Conservation (phyloP, 148 eudicot species). For the Rhododendron vialii region DNA sequence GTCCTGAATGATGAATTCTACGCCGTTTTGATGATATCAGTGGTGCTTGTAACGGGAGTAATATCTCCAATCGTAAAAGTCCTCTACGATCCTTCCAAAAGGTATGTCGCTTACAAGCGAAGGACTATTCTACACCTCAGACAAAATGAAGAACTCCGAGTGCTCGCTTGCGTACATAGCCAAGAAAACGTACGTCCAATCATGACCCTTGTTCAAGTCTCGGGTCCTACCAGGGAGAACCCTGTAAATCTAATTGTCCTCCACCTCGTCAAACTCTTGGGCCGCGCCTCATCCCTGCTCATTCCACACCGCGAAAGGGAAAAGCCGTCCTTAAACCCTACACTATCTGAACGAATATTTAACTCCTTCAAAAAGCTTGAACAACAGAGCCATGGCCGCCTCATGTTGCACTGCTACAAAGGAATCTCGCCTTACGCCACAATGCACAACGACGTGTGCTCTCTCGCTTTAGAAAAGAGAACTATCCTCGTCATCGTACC, state of each 20-base stretch:
- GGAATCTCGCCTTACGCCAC: conserved; percentile 53
- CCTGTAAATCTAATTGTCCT: conserved; percentile 36
- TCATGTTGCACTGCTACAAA: conserved; percentile 34
- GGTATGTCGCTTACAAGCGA: conserved; percentile 34
- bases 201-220: conserved; percentile 40
- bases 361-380: conserved; percentile 44
- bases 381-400: conserved; percentile 24
- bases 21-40: conserved; percentile 37
- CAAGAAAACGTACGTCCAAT: conserved; percentile 35
- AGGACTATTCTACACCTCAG: conserved; percentile 34
- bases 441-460: conserved; percentile 68
- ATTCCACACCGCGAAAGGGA: conserved; percentile 38
- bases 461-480: conserved; percentile 52
- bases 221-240: conserved; percentile 31
- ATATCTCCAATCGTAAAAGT: conserved; percentile 26
- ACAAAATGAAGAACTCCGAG: conserved; percentile 47
- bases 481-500: conserved; percentile 46
- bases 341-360: conserved; percentile 45
- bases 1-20: conserved; percentile 39
- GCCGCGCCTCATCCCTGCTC: conserved; percentile 48
- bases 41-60: conserved; percentile 32
- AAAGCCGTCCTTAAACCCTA: conserved; percentile 24
- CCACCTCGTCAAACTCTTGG: conserved; percentile 54
- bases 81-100: conserved; percentile 56
- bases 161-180: conserved; percentile 47